Base-by-base conservation (phyloP, 257 asterid genomes). In the Solanum dulcamara region DNA sequence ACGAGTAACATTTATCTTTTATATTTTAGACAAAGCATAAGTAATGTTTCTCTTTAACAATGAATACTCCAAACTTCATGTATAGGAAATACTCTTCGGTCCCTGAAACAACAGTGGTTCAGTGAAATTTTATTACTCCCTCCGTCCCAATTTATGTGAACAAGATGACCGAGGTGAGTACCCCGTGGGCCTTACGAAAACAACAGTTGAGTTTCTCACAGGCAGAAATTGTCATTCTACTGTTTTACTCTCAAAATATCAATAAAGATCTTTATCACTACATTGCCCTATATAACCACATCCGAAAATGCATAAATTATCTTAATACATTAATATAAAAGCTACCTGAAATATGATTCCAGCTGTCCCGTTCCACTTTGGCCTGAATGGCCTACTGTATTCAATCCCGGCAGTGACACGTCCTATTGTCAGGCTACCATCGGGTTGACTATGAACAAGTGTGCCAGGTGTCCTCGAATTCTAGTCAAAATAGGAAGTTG, bases 401-500 rank as follows among this genome's bases (percentile, higher is more conserved):
- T 96, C 99, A 84, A 95, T 93, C 84, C 98, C 98, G 87, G 96
- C 98, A 10, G 95, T 96, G 85, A 95, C 90, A 24, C 98, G 97
- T 57, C 97, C 98, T 79, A 96, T 91, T 0, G 96, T 95, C 70
- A 95, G 91, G 87, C 86, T 85, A 88, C 86, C 93, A 90, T 89
- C 90, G 11, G 97, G 97, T 81, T 96, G 98, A 86, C 92, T 96
- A 83, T 96, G 99, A 84, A 96, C 98, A 86, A 96, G 94, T 46
- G 97, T 89, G 85, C 99, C 99, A 37, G 98, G 98, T 5, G 96
- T 94, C 92, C 99, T 94, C 77, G 99, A 96, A 89, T 96, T 96
- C 99, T 96, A 89, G 68, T 48, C n/a, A 85, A 82, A 60, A 81
- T 79, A 70, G 42, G n/a, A 48, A 85, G 87, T 44, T 80, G 84